A percentile compares a stretch with the other conserved stretches of the same genome.
Conservation (phyloP, 257 asterid genomes). For the Gentiana macrophylla region DNA sequence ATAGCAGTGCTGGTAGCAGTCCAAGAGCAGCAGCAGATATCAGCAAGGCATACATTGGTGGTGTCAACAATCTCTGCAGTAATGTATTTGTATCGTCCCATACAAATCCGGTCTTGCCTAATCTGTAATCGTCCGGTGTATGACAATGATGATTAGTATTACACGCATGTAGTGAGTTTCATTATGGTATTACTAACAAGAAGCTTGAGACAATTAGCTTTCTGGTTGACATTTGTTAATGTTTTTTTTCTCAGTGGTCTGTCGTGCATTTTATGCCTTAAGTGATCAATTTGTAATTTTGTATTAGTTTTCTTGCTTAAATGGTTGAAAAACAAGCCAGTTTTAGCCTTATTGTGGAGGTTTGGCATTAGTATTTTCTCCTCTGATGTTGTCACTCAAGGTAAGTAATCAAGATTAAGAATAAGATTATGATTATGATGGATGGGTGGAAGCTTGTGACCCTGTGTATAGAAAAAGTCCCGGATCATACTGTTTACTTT, state of each 20-base stretch:
- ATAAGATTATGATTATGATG: too few species aligned
- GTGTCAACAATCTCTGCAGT: conserved; percentile 24
- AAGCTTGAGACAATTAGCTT: conserved; percentile 3
- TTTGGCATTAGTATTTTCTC: too few species aligned
- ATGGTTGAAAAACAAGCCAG: too few species aligned
- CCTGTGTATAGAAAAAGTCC: too few species aligned
- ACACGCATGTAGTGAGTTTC: background rate
- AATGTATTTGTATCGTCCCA: conserved; percentile 25
- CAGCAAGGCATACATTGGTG: conserved; percentile 33
- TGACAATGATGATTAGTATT: background rate
- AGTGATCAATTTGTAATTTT: too few species aligned
- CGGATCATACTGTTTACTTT: too few species aligned
- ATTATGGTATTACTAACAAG: conserved; percentile 3
- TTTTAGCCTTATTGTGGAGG: too few species aligned
- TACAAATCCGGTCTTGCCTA: conserved; percentile 40
- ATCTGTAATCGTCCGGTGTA: conserved; percentile 18
- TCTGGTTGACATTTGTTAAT: conserved; percentile 16
- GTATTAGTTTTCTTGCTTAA: too few species aligned
- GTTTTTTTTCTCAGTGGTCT: conserved; percentile 12
- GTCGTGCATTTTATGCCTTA: background rate
- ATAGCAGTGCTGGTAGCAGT: conserved; percentile 79
- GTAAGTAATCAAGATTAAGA: too few species aligned
- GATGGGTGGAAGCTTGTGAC: too few species aligned
- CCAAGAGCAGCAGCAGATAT: conserved; percentile 37
- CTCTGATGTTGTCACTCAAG: too few species aligned